phyloP scores from a whole-genome alignment of 371 early-diverging fungal species.

The Mucor sp. region DNA sequence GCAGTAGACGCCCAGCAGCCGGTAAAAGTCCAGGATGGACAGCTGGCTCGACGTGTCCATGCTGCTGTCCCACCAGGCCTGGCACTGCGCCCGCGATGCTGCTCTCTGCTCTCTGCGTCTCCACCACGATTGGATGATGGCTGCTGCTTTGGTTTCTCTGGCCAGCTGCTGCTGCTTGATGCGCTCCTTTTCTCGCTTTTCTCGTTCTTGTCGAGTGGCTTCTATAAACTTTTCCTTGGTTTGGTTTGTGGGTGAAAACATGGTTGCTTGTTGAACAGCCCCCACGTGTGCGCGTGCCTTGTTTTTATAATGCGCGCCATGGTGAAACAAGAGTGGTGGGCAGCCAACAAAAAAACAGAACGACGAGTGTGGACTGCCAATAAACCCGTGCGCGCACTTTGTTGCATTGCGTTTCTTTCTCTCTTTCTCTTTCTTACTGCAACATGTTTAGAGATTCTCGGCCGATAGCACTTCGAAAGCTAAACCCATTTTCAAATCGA shows the following conservation, averaged over 20 bases:
- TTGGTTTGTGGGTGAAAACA: slow-evolving; percentile 40
- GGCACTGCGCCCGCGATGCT: slow-evolving; percentile 13
- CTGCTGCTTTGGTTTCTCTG: slow-evolving; percentile 24
- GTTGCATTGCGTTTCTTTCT: background rate
- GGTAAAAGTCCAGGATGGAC: slow-evolving; percentile 21
- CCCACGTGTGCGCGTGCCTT: no score
- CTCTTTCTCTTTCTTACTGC: background rate
- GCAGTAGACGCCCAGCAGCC: slow-evolving; percentile 31
- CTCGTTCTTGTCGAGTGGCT: slow-evolving; percentile 36
- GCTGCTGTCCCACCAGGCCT: slow-evolving; percentile 31
- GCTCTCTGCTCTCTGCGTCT: slow-evolving; percentile 7
- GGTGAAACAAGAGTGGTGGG: background rate
- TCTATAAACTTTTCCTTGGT: slow-evolving; percentile 42
- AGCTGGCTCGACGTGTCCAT: background rate
- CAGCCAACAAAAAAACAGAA: no score
- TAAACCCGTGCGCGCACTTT: background rate
- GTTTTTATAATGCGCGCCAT: background rate
- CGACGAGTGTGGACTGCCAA: background rate
- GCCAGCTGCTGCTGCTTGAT: slow-evolving; percentile 13
- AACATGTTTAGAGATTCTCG: slow-evolving; percentile 29
- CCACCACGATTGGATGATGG: slow-evolving; percentile 41
- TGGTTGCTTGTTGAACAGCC: background rate
- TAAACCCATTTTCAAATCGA: slow-evolving; percentile 43
- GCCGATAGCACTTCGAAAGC: slow-evolving; percentile 46
- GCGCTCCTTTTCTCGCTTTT: slow-evolving; percentile 41